Base-by-base conservation (phyloP, 2,329 filamentous ascomycete species). In the Diaporthe citrichinensis region DNA sequence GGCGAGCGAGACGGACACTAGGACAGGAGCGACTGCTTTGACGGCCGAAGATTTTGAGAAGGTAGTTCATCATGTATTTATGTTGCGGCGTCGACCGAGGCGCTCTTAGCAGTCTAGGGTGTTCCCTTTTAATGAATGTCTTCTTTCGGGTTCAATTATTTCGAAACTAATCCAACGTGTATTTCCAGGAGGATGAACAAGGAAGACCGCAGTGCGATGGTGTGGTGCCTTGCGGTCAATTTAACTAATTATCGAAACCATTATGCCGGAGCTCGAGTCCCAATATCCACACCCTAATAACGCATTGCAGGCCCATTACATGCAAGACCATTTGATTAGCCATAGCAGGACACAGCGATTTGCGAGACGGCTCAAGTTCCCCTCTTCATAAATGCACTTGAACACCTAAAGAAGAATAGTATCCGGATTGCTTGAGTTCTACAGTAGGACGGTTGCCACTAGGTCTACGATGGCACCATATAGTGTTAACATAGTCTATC, bases 61-160 rank as follows among this genome's bases (percentile, higher is more conserved):
- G 46, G 46, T 31, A 69, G 65, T 55, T 34, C 41, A 53, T 69
- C n/a, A 41, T 69, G 65, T 69, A 69, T 69, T 55, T 69, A 69
- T 41, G 65, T 69, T 69, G 49, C 49, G 65, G 65, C 46, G 46
- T 55, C 49, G 49, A 34, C 17, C 49, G 15, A 55, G 65, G 65
- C 49, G 65, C 49, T 36, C 28, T 69, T 53, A 41, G 46, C 65
- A 41, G 65, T 62, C 8, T 55, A 69, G 65, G 65, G 65, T 31
- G 65, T 69, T 55, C 34, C 46, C 34, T 69, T 55, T 55, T 69
- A 69, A 69, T 69, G 65, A 69, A 23, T 69, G 49, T 55, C 65
- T 55, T 69, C 31, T 49, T 39, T 55, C 49, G 49, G 34, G 2
- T 14, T 55, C 25, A 41, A 20, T 68, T 53, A 53, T 28, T 28